These are phyloP conservation scores for Grosmannia huntii DNA, from an alignment of 2,329 filamentous ascomycete genomes.

Conservation along the genomic window DNA sequence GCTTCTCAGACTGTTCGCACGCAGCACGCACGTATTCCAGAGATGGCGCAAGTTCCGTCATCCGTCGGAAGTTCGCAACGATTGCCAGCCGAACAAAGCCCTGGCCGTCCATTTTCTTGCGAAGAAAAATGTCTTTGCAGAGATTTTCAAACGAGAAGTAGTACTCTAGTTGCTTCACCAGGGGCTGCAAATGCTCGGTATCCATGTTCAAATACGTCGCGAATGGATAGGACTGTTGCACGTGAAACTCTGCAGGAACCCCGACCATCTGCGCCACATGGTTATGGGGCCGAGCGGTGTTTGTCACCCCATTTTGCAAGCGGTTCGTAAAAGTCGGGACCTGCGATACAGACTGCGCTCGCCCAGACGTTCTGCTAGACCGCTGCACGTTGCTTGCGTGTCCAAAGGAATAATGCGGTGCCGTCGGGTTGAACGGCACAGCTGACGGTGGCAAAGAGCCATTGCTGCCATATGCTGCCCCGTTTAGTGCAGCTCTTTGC, in stretches of 20 bases:
- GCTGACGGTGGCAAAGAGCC: slow-evolving; percentile 8
- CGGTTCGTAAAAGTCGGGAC: background rate
- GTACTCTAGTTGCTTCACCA: slow-evolving; percentile 59
- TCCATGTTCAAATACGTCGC: slow-evolving; percentile 5
- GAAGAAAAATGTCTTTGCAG: slow-evolving; percentile 81
- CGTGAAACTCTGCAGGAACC: slow-evolving; percentile 7
- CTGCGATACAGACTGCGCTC: slow-evolving; percentile 7
- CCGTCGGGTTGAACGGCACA: slow-evolving; percentile 31
- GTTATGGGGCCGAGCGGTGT: slow-evolving; percentile 16
- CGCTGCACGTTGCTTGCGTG: slow-evolving; percentile 10
- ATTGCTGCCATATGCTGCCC: slow-evolving; percentile 19
- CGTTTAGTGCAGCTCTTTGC: slow-evolving; percentile 16
- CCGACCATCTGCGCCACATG: slow-evolving; percentile 7
- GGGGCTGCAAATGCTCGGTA: slow-evolving; percentile 21
- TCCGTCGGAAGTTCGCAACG: slow-evolving; percentile 76
- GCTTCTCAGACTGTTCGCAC: slow-evolving; percentile 55
- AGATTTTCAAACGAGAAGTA: slow-evolving; percentile 96
- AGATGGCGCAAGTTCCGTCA: slow-evolving; percentile 60
- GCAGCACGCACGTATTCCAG: slow-evolving; percentile 61
- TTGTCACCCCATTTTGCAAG: slow-evolving; percentile 10
- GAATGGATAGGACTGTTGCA: slow-evolving; percentile 4
- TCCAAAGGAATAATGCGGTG: slow-evolving; percentile 26
- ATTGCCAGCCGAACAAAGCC: slow-evolving; percentile 76
- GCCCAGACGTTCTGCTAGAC: background rate
- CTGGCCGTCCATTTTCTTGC: slow-evolving; percentile 87